These are phyloP conservation scores for Phytopythium delawarense DNA, from an alignment of 352 stramenopile genomes.

Conservation along the genomic window DNA sequence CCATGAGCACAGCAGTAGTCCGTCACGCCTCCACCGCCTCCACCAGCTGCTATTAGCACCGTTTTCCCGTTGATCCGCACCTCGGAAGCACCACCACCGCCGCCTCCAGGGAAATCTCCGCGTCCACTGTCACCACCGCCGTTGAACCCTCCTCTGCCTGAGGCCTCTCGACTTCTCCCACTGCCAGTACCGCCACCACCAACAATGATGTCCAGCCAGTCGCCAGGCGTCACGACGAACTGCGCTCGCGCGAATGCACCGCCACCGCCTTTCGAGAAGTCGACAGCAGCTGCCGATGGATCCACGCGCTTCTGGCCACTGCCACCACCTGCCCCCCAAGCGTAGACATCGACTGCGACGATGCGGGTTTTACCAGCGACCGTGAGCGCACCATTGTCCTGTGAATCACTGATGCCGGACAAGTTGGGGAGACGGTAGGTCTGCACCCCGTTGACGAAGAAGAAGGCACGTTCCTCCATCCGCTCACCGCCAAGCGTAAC, in stretches of 20 bases:
- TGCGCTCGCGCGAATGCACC: slow-evolving; percentile 65
- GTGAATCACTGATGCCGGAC: too few relatives aligned
- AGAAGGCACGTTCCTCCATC: slow-evolving; percentile 35
- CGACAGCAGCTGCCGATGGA: background rate
- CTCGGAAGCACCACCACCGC: slow-evolving; percentile 59
- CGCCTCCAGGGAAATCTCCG: slow-evolving; percentile 52
- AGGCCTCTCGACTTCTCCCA: background rate
- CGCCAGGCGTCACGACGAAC: slow-evolving; percentile 35
- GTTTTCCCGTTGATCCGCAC: slow-evolving; percentile 36
- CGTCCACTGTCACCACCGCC: slow-evolving; percentile 58
- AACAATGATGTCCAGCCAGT: slow-evolving; percentile 54
- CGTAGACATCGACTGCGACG: slow-evolving; percentile 61
- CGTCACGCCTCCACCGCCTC: slow-evolving; percentile 60
- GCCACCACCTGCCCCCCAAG: slow-evolving; percentile 74
- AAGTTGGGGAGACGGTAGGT: slow-evolving; percentile 22
- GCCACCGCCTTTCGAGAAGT: slow-evolving; percentile 50
- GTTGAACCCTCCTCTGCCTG: slow-evolving; percentile 52
- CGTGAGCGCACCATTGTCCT: background rate
- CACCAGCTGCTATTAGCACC: slow-evolving; percentile 63
- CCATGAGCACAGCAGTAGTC: slow-evolving; percentile 80
- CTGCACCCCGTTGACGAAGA: slow-evolving; percentile 32
- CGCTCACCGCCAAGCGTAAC: slow-evolving; percentile 38
- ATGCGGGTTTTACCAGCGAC: slow-evolving; percentile 25
- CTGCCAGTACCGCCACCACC: slow-evolving; percentile 41
- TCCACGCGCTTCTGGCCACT: slow-evolving; percentile 25